These are phyloP conservation scores for Malus hybrid DNA, from an alignment of 331 rosid genomes.

Conservation along the genomic window DNA sequence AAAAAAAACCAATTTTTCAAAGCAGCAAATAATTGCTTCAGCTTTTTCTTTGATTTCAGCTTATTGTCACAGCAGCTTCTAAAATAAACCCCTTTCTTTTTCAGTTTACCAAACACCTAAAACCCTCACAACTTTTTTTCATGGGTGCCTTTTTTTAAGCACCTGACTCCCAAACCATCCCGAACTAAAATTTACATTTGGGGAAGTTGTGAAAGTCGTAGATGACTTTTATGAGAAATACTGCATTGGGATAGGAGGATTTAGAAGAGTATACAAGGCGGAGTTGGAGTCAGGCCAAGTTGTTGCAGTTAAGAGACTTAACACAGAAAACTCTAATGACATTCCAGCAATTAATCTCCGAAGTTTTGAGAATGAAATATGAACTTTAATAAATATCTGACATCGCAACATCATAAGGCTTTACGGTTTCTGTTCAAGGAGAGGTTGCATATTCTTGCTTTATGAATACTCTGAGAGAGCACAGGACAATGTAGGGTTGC, in stretches of 20 bases:
- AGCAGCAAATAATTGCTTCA: no score
- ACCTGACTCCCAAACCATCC: no score
- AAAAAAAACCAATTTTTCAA: no score
- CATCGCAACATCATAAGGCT: neutral
- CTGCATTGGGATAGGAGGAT: conserved; percentile 73
- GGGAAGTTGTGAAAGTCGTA: conserved; percentile 45
- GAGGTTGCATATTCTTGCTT: neutral
- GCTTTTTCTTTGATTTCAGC: no score
- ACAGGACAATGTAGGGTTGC: neutral
- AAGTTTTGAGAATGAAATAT: conserved; percentile 35
- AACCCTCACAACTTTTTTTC: no score
- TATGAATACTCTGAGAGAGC: conserved; percentile 7
- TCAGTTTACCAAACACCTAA: no score
- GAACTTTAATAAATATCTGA: neutral
- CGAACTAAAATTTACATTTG: conserved; percentile 23
- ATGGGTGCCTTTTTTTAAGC: no score
- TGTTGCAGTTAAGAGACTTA: conserved; percentile 54
- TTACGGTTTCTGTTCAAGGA: neutral
- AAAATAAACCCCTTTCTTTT: no score
- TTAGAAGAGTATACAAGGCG: conserved; percentile 59
- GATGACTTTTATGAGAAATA: conserved; percentile 41
- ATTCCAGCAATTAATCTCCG: neutral
- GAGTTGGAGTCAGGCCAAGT: conserved; percentile 27
- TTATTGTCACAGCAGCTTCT: no score
- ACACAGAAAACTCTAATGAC: conserved; percentile 21